Conservation (phyloP, 164 flowering plant genomes). For the Liquidambar formosana region DNA sequence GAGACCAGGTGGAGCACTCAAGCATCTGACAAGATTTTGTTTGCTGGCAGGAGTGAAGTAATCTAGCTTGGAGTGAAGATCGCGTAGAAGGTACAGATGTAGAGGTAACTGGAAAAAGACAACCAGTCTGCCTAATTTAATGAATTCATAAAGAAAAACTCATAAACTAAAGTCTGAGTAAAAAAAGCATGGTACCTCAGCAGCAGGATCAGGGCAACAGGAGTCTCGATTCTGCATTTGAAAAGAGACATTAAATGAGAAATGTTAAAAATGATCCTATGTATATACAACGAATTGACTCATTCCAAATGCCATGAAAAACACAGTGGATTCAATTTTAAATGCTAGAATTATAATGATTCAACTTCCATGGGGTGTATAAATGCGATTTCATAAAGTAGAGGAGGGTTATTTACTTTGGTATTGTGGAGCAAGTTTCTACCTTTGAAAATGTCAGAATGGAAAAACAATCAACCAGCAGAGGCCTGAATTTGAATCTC, state of each 20-base stretch:
- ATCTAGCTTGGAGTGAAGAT: constrained; percentile 67
- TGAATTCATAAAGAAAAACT: not conserved
- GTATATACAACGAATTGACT: no score
- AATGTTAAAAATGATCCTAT: no score
- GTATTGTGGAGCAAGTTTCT: not conserved
- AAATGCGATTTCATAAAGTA: no score
- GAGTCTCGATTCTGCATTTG: constrained; percentile 53
- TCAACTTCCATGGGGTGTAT: not conserved
- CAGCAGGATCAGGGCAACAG: constrained; percentile 68
- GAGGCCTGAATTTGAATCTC: constrained; percentile 73
- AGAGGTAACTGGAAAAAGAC: constrained; percentile 56
- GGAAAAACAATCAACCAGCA: constrained; percentile 53
- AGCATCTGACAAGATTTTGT: constrained; percentile 29
- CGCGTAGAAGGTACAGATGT: constrained; percentile 69
- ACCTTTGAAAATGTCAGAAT: constrained; percentile 63
- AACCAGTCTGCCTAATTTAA: not conserved
- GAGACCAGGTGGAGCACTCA: constrained; percentile 38
- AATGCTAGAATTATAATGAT: not conserved
- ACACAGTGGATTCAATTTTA: no score
- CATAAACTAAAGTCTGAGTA: not conserved
- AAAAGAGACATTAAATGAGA: not conserved
- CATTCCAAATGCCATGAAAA: no score
- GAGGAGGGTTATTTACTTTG: not conserved
- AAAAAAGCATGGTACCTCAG: constrained; percentile 49
- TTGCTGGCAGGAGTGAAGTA: constrained; percentile 41